phyloP scores from a whole-genome alignment of 1,284 basidiomycete species.

The Tilletia walkeri region DNA sequence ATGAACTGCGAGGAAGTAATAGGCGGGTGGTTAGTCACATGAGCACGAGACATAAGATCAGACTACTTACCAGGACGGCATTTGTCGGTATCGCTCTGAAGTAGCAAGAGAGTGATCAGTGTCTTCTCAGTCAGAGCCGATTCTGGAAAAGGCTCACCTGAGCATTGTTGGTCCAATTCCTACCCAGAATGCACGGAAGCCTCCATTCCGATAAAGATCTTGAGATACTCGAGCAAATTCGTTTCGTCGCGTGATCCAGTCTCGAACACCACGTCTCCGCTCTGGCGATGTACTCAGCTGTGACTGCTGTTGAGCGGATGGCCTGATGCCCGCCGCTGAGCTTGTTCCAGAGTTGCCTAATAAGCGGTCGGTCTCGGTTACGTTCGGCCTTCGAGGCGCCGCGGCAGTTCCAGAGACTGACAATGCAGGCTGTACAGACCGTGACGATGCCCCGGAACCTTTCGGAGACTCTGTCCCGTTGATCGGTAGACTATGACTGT shows the following conservation, averaged over 20 bases:
- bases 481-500: background rate
- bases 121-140: background rate
- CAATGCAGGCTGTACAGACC: background rate
- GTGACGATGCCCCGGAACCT: background rate
- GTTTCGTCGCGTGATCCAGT: background rate
- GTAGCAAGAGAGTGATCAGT: background rate
- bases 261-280: too few species aligned
- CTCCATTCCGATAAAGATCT: background rate
- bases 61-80: conserved; percentile 7
- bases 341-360: background rate
- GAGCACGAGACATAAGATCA: background rate
- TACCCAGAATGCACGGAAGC: conserved; percentile 6
- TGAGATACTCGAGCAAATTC: background rate
- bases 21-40: background rate
- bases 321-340: background rate
- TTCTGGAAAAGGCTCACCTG: background rate
- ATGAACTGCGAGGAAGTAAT: background rate
- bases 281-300: too few species aligned
- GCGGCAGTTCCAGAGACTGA: background rate
- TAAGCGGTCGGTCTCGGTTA: background rate
- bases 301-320: background rate
- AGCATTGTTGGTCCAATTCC: conserved; percentile 15
- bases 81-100: conserved; percentile 11
- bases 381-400: background rate
- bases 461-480: too few species aligned